Evolutionary conservation across 768 basidiomycete species (phyloP), one percentile per base, ranked within the genome.

Genomic region (Rhodocollybia butyracea): DNA sequence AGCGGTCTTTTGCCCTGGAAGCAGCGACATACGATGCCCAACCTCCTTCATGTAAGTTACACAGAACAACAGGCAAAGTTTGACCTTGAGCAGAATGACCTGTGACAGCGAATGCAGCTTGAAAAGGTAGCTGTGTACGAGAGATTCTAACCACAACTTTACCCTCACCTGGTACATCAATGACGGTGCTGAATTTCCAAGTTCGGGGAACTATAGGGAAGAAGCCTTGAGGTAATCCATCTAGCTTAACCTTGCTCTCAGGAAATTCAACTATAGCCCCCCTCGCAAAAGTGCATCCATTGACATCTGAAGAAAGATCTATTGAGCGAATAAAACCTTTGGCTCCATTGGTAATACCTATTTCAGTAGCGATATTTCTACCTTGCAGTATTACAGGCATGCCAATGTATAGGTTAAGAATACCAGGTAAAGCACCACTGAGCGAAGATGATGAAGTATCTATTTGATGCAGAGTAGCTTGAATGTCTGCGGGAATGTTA

Each of bases 1-100:
- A 0, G 0, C 63, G 38, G 6, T 46, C 42, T 8, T n/a, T 46
- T 3, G 70, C 59, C 19, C 63, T 19, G 2, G 70, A 71, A 10
- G 65, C 62, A 5, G 69, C 66, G 3, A 73, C 68, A 60, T 73
- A 72, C 6, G 66, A 64, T 4, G 40, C 59, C 57, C 64, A 68
- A 0, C 65, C 62, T 1, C 65, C 65, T 6, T 62, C 52, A 22
- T 59, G 51, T 5, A 72, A 32, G 15, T 60, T 59, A 3, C 60
- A 59, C 2, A 72, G 12, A 0, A 70, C 60, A 17, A 46, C 45
- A 0, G 54, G 57, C 8, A 73, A 41, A 0, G 64, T 64, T 46
- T 68, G 66, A 3, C 71, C 71, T 57, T 71, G 71, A n/a, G n/a
- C n/a, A n/a, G n/a, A n/a, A n/a, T n/a, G n/a, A n/a, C n/a, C n/a